phyloP scores from a whole-genome alignment of 2,329 filamentous ascomycete species.

The Thelonectria rubi region DNA sequence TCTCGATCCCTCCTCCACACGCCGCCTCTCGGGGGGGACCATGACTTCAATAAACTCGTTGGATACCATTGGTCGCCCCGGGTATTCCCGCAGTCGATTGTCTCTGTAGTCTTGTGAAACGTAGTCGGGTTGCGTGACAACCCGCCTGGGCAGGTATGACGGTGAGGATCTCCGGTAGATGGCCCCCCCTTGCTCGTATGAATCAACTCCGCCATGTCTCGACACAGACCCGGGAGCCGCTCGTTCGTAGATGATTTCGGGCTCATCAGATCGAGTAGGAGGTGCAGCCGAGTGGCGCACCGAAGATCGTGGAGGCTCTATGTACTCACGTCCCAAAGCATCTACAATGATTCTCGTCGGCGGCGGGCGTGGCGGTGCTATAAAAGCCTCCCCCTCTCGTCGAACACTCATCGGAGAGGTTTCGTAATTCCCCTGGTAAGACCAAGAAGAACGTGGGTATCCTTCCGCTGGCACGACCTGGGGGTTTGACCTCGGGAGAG shows the following conservation, averaged over 20 bases:
- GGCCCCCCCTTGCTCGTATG: conserved; percentile 59
- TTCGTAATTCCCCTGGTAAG: conserved; percentile 56
- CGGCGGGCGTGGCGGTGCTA: conserved; percentile 61
- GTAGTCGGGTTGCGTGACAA: conserved; percentile 71
- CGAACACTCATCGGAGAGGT: conserved; percentile 57
- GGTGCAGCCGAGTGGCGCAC: conserved; percentile 64
- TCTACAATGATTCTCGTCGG: conserved; percentile 80
- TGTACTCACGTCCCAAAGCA: conserved; percentile 82
- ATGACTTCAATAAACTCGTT: conserved; percentile 61
- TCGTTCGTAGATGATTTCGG: conserved; percentile 73
- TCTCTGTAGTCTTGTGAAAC: conserved; percentile 60
- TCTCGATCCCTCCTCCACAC: conserved; percentile 57
- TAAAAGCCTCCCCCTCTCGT: conserved; percentile 60
- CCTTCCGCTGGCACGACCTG: conserved; percentile 54
- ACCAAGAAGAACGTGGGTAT: conserved; percentile 53
- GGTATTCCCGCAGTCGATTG: conserved; percentile 67
- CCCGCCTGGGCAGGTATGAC: conserved; percentile 60
- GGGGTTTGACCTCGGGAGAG: conserved; percentile 40
- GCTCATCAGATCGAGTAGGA: conserved; percentile 55
- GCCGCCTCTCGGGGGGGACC: conserved; percentile 50
- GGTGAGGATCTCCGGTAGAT: conserved; percentile 64
- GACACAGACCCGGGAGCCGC: conserved; percentile 61
- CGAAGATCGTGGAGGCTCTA: conserved; percentile 60
- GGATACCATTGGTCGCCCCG: conserved; percentile 57
- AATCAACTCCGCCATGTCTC: conserved; percentile 57